Evolutionary conservation across 805 yeast species (phyloP), one percentile per base, ranked within the genome.

Genomic region (Candida sphagnicola): DNA sequence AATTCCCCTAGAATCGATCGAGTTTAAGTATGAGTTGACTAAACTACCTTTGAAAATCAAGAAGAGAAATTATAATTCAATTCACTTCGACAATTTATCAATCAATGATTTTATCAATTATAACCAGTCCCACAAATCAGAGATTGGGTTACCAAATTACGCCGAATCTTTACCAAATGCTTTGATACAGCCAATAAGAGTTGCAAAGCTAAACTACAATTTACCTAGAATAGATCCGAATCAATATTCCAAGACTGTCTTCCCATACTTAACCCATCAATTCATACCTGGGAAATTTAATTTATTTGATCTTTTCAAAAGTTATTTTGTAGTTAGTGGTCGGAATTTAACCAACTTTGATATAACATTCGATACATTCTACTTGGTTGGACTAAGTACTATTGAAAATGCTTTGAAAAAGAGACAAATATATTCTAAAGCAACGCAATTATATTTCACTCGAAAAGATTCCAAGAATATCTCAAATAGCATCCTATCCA

Each of bases 1-100:
- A 2, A 25, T 18, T 28, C 18, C 12, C 10, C 8, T 16, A 18
- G 34, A 35, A 14, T 18, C 37, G 13, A 18, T 23, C 30, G 62
- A 59, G 28, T 50, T 57, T 33, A 45, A 49, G 31, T 51, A 54
- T 42, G 62, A 57, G 42, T 42, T 54, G 30, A 37, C 36, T n/a
- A 30, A 47, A 16, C 34, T 55, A 30, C 59, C 59, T 4, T 29
- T 53, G 8, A 42, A 38, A 16, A 48, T 55, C 14, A 60, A 61
- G 1, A 11, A 42, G 1, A 45, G 49, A n/a, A 18, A 43, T 6
- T 56, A 56, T 38, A 50, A 51, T 3, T 44, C 54, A 2, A 30
- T 59, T 8, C 59, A 56, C 32, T 59, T 53, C 33, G 46, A 49
- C 31, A 41, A 50, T 17, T 24, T 46, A 12, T 42, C 48, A 2